These are phyloP conservation scores for Solioccasus polychromus DNA, from an alignment of 768 basidiomycete genomes.

Conservation along the genomic window DNA sequence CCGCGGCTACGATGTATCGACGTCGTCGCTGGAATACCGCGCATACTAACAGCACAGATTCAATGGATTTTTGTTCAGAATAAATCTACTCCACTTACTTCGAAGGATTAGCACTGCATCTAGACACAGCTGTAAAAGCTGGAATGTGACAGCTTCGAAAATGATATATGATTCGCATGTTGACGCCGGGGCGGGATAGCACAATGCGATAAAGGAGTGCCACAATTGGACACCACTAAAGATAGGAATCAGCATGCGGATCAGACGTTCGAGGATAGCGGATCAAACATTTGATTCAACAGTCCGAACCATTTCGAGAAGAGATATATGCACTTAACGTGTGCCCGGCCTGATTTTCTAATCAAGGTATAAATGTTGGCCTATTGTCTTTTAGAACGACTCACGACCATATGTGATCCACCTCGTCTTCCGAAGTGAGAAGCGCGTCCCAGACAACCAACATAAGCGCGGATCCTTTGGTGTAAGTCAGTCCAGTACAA, in stretches of 20 bases:
- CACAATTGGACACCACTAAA: slow-evolving; percentile 5
- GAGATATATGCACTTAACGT: slow-evolving; percentile 21
- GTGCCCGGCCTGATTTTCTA: slow-evolving; percentile 7
- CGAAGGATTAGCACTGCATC: slow-evolving; percentile 16
- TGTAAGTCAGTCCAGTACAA: not conserved
- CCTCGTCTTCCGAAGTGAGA: slow-evolving; percentile 16
- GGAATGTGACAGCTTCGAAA: slow-evolving; percentile 4
- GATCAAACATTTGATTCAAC: slow-evolving; percentile 11
- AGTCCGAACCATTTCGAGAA: slow-evolving; percentile 25
- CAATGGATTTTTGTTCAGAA: not conserved
- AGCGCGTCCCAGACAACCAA: slow-evolving; percentile 16
- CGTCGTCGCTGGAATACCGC: slow-evolving; percentile 12
- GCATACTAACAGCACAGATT: slow-evolving; percentile 5
- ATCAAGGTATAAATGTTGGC: not conserved
- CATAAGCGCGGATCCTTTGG: slow-evolving; percentile 8
- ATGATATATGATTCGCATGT: slow-evolving; percentile 4
- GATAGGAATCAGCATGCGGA: slow-evolving; percentile 1
- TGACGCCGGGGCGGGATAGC: not conserved
- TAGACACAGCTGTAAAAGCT: slow-evolving; percentile 13
- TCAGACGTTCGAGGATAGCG: not conserved
- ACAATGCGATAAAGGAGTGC: not conserved
- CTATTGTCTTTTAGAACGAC: not conserved
- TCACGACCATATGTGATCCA: slow-evolving; percentile 22
- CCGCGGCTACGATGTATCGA: not conserved
- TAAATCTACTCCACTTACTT: slow-evolving; percentile 10